Conservation (phyloP, 139 green algal genomes). For the Edaphochlamys debaryana region DNA sequence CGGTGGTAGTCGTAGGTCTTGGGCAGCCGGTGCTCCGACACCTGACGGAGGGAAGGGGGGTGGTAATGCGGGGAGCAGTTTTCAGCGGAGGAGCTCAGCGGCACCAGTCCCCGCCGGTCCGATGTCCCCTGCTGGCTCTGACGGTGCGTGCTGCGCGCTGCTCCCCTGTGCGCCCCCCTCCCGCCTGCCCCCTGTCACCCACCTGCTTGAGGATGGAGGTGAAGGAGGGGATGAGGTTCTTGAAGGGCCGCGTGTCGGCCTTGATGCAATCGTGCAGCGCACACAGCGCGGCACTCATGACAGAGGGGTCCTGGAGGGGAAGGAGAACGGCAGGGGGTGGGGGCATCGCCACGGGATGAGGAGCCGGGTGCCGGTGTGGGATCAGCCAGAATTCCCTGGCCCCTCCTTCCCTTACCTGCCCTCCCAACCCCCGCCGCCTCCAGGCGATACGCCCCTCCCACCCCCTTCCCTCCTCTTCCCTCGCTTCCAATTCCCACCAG, state of each 20-base stretch:
- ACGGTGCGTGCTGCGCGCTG: background rate
- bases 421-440: background rate
- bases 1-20: slow-evolving; percentile 96
- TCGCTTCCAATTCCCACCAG: no score
- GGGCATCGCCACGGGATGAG: background rate
- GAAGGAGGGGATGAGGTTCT: slow-evolving; percentile 91
- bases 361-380: no score
- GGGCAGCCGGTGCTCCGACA: slow-evolving; percentile 88
- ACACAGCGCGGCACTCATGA: slow-evolving; percentile 95
- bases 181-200: background rate
- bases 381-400: background rate
- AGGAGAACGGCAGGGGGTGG: background rate
- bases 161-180: background rate
- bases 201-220: slow-evolving; percentile 96
- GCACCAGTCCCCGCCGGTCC: no score
- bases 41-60: slow-evolving; percentile 50
- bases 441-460: no score
- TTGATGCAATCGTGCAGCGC: slow-evolving; percentile 84
- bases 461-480: no score
- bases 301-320: slow-evolving; percentile 86
- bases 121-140: no score
- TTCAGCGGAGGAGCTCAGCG: no score
- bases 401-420: background rate
- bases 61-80: no score
- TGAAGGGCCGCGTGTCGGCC: slow-evolving; percentile 75